Conservation (phyloP, 2,329 filamentous ascomycete genomes). For the Monilinia aucupariae region DNA sequence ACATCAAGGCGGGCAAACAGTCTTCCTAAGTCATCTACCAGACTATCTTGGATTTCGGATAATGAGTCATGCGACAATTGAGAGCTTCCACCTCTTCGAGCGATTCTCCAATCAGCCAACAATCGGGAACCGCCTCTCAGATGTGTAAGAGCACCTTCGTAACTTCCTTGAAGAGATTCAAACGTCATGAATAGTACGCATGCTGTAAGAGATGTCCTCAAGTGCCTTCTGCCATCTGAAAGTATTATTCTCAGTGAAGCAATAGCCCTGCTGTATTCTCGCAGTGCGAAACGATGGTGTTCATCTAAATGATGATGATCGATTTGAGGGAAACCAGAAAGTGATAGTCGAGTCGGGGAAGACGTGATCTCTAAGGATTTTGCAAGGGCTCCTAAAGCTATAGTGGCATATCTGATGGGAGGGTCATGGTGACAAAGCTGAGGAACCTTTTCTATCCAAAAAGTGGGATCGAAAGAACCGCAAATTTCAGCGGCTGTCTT, state of each 20-base stretch:
- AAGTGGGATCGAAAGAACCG: slow-evolving; percentile 32
- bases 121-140: slow-evolving; percentile 32
- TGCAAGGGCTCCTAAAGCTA: slow-evolving; percentile 32
- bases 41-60: slow-evolving; percentile 34
- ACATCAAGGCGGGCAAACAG: slow-evolving; percentile 34
- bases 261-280: slow-evolving; percentile 33
- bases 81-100: slow-evolving; percentile 29
- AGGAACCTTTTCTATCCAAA: slow-evolving; percentile 35
- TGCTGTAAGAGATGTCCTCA: slow-evolving; percentile 32
- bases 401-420: slow-evolving; percentile 32
- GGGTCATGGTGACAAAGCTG: slow-evolving; percentile 33
- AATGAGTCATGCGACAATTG: slow-evolving; percentile 34
- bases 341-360: slow-evolving; percentile 31
- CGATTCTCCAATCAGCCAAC: slow-evolving; percentile 33
- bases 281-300: slow-evolving; percentile 32
- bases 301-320: slow-evolving; percentile 33
- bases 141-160: slow-evolving; percentile 33
- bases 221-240: slow-evolving; percentile 31
- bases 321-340: slow-evolving; percentile 34
- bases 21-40: slow-evolving; percentile 33
- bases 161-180: slow-evolving; percentile 33
- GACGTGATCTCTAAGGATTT: slow-evolving; percentile 33
- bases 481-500: slow-evolving; percentile 33
- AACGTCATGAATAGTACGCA: slow-evolving; percentile 35
- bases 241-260: slow-evolving; percentile 30